These are phyloP conservation scores for Candida taoyuanica DNA, from an alignment of 805 yeast genomes.

Conservation along the genomic window DNA sequence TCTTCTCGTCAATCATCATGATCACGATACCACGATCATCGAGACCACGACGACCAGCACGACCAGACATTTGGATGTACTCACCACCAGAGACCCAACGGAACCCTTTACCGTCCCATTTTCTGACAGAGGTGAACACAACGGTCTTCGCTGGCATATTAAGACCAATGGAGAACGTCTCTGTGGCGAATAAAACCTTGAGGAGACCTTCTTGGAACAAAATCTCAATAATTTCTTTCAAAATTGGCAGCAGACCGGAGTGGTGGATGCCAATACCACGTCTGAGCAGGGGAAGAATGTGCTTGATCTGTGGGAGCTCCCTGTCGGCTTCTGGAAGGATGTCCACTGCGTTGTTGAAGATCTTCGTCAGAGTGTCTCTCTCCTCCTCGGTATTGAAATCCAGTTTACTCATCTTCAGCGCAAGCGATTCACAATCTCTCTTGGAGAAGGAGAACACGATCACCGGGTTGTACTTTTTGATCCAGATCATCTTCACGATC, in stretches of 20 bases:
- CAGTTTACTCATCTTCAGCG: slow-evolving; percentile 90
- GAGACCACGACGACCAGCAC: slow-evolving; percentile 99
- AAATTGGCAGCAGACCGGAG: slow-evolving; percentile 89
- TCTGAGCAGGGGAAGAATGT: slow-evolving; percentile 79
- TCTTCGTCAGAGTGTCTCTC: slow-evolving; percentile 83
- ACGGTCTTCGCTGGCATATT: slow-evolving; percentile 99
- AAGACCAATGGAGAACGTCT: slow-evolving; percentile 95
- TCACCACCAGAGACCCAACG: slow-evolving; percentile 99
- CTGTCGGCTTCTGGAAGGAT: slow-evolving; percentile 86
- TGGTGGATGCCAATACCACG: slow-evolving; percentile 99
- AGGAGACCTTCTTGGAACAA: slow-evolving; percentile 94
- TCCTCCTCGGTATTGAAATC: slow-evolving; percentile 95
- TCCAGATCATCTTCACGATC: slow-evolving; percentile 97
- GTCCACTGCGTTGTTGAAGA: slow-evolving; percentile 85
- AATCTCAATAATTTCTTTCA: slow-evolving; percentile 93
- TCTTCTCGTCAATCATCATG: slow-evolving; percentile 98
- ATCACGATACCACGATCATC: slow-evolving; percentile 99
- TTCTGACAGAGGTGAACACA: slow-evolving; percentile 93
- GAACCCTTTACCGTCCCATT: slow-evolving; percentile 97
- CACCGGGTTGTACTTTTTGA: slow-evolving; percentile 94
- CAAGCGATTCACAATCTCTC: slow-evolving; percentile 92
- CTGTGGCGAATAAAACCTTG: slow-evolving; percentile 95
- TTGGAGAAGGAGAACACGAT: slow-evolving; percentile 98
- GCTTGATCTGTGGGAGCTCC: slow-evolving; percentile 91
- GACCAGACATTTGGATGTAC: slow-evolving; percentile 98